Base-by-base conservation (phyloP, 2,329 filamentous ascomycete species). In the Aspergillus flavus region DNA sequence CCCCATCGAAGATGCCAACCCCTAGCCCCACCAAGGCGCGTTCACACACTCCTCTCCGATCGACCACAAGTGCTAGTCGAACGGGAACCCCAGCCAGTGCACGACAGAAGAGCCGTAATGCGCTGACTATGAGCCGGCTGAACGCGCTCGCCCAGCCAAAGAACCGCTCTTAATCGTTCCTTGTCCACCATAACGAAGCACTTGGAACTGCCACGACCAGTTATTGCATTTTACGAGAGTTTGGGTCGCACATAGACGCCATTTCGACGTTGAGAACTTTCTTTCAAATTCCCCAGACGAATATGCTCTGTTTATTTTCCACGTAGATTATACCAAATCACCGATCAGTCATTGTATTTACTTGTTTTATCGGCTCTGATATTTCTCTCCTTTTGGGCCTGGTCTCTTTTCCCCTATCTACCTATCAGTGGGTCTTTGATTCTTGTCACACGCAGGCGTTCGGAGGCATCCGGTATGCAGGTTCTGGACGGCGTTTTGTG, bases 81-180 rank as follows among this genome's bases (percentile, higher is more conserved):
- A 57, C 62, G 5, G 68, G 71, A 21, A 76, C 75, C 41, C 74
- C 75, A 14, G 71, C 69, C 16, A 76, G 73, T 53, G 69, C 71
- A 21, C 72, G 68, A 41, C 63, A 73, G 56, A 78, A 70, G 61
- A 68, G 61, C 30, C 73, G 70, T 23, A 68, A 71, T 21, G 71
- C 76, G 21, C 71, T 83, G 58, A 83, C 77, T 60, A 69, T 82
- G 68, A 81, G 79, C 63, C 79, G 82, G 32, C 69, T 84, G 69
- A 82, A 83, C 63, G 77, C 82, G 77, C 75, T 84, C 39, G 73
- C 80, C 19, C 78, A 78, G 62, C 82, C 82, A 2, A 84, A 83
- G 72, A 68, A 74, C 45, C 77, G 78, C 32, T 61, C 69, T 62
- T 78, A 68, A 68, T 32, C 39, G 32, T 36, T 39, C 32, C 52